phyloP scores from a whole-genome alignment of 1,284 basidiomycete genomes.

The Apiotrichum mycotoxinovorans region DNA sequence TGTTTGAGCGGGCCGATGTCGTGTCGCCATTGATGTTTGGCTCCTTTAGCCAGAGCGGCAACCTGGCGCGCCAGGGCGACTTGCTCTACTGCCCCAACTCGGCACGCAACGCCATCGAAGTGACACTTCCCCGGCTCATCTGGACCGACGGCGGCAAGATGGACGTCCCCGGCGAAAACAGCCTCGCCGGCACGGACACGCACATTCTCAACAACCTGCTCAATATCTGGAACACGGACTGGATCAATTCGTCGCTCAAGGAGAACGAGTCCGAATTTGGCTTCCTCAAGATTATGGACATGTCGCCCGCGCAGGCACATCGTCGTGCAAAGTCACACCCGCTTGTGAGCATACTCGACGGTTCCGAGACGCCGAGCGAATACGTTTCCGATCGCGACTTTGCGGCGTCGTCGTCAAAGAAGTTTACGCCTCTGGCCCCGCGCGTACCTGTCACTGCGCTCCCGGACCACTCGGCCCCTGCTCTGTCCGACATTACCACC shows the following conservation, averaged over 20 bases:
- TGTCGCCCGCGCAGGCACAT: constrained; percentile 61
- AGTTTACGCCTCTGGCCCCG: constrained; percentile 42
- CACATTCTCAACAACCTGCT: constrained; percentile 68
- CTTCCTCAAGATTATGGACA: constrained; percentile 68
- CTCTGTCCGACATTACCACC: constrained; percentile 57
- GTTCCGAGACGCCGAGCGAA: constrained; percentile 15
- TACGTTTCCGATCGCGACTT: constrained; percentile 56
- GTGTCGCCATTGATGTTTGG: constrained; percentile 87
- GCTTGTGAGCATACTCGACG: constrained; percentile 25
- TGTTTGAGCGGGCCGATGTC: constrained; percentile 97
- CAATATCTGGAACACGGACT: constrained; percentile 86
- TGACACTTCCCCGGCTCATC: constrained; percentile 69
- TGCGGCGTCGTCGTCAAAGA: constrained; percentile 50
- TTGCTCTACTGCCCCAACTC: constrained; percentile 71
- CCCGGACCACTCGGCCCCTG: constrained; percentile 14
- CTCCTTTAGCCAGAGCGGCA: constrained; percentile 74
- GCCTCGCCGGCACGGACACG: constrained; percentile 59
- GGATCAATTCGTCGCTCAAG: constrained; percentile 69
- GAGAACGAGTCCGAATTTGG: constrained; percentile 62
- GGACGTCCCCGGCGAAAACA: constrained; percentile 62
- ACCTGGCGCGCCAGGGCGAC: constrained; percentile 80
- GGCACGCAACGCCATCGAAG: constrained; percentile 79
- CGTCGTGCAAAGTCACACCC: constrained; percentile 53
- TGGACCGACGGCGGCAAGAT: constrained; percentile 76
- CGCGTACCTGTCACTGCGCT: constrained; percentile 40